Base-by-base conservation (phyloP, 1,284 basidiomycete species). In the Tylopilus orsonianus region DNA sequence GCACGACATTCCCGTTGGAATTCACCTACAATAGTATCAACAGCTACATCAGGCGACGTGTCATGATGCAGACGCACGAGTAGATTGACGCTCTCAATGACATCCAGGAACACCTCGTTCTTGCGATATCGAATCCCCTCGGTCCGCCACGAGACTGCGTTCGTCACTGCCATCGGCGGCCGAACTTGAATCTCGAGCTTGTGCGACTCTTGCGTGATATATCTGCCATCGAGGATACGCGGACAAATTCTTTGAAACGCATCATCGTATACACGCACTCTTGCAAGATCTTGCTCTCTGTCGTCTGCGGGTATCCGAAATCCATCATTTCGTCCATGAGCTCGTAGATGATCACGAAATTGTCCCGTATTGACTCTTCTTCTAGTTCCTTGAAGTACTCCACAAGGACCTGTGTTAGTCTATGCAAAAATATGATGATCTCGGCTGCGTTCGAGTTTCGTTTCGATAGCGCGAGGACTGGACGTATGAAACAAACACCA, bases 241-340 rank as follows among this genome's bases (percentile, higher is more conserved):
- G n/a, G n/a, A 22, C 18, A 34, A 9, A 36, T 2, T 5, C 3
- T 8, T 16, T 14, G 32, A 10, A 2, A 14, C 19, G 18, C 19
- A 30, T 0, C 12, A 12, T 1, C 14, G 5, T 12, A 18, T 8
- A 33, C 9, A 77, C 87, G 58, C 56, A 93, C 87, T 98, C 97
- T 72, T 98, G 96, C 49, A 99, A 71, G 60, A 99, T 99, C 78
- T 99, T 99, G 78, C 90, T 94, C 75, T 99, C 97, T 19, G 97
- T 99, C 23, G 97, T 99, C 70, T 99, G 97, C 0, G 96, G 96
- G 68, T 93, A 98, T 12, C 97, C 97, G 73, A 97, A 99, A 75
- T 99, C 96, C 95, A 99, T 98, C 93, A 99, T 98, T 77, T 99
- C 96, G 66, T 99, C 97, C 73, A 99, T 80, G 43, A 99, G 81